Percentiles rank a stretch among this genome's conserved stretches.
These are phyloP conservation scores for Stagonosporopsis rhizophila DNA, from an alignment of 2,329 filamentous ascomycete species.

Conservation along the genomic window DNA sequence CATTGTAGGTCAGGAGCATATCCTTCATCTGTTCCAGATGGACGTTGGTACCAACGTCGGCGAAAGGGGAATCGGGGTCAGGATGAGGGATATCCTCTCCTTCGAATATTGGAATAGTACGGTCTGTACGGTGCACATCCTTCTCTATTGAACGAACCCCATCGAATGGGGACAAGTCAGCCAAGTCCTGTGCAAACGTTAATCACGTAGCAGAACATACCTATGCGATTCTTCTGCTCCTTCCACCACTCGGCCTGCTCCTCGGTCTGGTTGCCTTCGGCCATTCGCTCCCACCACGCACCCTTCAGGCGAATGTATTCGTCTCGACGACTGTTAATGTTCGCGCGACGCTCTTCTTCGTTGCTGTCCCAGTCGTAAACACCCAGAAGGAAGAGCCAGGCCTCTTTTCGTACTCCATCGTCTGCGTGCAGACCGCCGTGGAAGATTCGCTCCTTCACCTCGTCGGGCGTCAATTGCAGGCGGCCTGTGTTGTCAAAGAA, in stretches of 20 bases:
- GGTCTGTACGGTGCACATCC: constrained; percentile 96
- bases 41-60: constrained; percentile 90
- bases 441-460: constrained; percentile 97
- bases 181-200: constrained; percentile 17
- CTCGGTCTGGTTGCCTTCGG: constrained; percentile 78
- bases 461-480: constrained; percentile 81
- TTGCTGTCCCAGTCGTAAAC: constrained; percentile 95
- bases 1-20: constrained; percentile 97
- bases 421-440: constrained; percentile 89
- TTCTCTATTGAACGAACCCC: constrained; percentile 76
- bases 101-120: constrained; percentile 91
- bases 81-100: constrained; percentile 97
- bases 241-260: constrained; percentile 96
- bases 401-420: constrained; percentile 93
- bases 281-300: constrained; percentile 92
- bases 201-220: constrained; percentile 62
- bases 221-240: constrained; percentile 90
- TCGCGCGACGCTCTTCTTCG: constrained; percentile 79
- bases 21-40: constrained; percentile 99
- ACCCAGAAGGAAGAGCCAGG: constrained; percentile 92
- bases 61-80: constrained; percentile 93
- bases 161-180: constrained; percentile 62
- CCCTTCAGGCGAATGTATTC: constrained; percentile 95
- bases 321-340: constrained; percentile 85
- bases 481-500: constrained; percentile 86